Base-by-base conservation (phyloP, 495 filamentous ascomycete species). In the Aspergillus haitiensis region DNA sequence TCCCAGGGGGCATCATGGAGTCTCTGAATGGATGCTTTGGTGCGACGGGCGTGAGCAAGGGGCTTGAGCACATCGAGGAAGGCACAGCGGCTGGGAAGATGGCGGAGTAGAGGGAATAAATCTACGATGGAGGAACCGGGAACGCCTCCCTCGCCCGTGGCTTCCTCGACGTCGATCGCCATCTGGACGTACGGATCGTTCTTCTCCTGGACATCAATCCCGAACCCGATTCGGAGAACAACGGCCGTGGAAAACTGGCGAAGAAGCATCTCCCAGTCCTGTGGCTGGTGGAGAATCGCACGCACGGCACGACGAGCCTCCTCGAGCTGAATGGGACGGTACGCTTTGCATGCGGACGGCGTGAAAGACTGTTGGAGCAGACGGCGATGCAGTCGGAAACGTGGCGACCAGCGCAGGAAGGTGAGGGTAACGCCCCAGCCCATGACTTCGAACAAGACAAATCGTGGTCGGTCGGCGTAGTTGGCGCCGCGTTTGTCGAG, bases 111-210 rank as follows among this genome's bases (percentile, higher is more conserved):
- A 7, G 78, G 78, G 42, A 80, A 73, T 62, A 71, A 73, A 56
- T 82, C 79, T 27, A 81, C 74, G 7, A 80, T 60, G 6, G 70
- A 76, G 7, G 65, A 69, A 6, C 63, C 79, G 0, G 78, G 75
- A 0, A 73, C 70, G 2, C 79, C 78, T 27, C 77, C 76, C 35
- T 79, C 69, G 0, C 71, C 73, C 0, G 71, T 73, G 0, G 78
- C 78, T 57, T 72, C 64, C 35, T 70, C 67, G 6, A 76, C 77
- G 34, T 78, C 77, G 32, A 67, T 64, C 1, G 78, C 73, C 42
- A 81, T 77, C 42, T 79, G 65, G 12, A 80, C 71, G 39, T 74
- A 78, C 0, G 74, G 72, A 52, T 79, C 75, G 36, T 76, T 64
- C 39, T 79, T 66, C 18, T 65, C 67, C 39, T 66, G 56, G 11